Evolutionary conservation across 1,139 yeast genomes (phyloP), one percentile per base, ranked within the genome.

Genomic region (Trichomonascaceae sp.): DNA sequence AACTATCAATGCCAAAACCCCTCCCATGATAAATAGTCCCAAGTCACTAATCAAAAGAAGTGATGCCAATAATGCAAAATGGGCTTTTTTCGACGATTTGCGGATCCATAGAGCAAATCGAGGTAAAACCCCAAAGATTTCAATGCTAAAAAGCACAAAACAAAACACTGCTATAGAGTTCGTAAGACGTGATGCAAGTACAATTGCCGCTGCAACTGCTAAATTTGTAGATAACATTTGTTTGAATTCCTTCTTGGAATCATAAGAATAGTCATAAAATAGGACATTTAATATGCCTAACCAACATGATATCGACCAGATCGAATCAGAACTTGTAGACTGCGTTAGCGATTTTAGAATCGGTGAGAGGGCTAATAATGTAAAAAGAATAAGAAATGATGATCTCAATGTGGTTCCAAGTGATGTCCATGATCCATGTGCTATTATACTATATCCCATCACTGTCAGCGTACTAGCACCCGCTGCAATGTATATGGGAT

Each of bases 291-390:
- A 74, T 8, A 88, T 61, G 43, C 87, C 83, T 24, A 93, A 74
- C 81, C 96, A 84, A 52, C 86, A 82, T 3, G 96, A 82, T 7
- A 93, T 71, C 0, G 96, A 90, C 98, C 99, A 93, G 58, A 95
- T 89, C 17, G 97, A 89, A 70, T 93, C 98, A 0, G 95, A 86
- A 0, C 97, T 82, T 0, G 97, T 89, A 0, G 96, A 87, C 61
- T 83, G 81, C 0, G 97, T 90, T 51, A 95, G 76, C 0, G 97
- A 90, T 62, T 88, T 87, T 54, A 93, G 76, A 2, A 93, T 93
- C 0, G 99, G 99, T 0, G 97, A 87, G 47, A 91, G 72, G 0
- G 95, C 83, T 48, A 90, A 73, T 49, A 91, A 72, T 3, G 87
- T 80, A 58, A 91, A 80, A 1, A 85, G 77, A 22, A 90, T 83